Percentiles rank a stretch among this genome's conserved stretches.
phyloP scores from a whole-genome alignment of 176 grass and related monocot species.

The Rhynchospora pubera region DNA sequence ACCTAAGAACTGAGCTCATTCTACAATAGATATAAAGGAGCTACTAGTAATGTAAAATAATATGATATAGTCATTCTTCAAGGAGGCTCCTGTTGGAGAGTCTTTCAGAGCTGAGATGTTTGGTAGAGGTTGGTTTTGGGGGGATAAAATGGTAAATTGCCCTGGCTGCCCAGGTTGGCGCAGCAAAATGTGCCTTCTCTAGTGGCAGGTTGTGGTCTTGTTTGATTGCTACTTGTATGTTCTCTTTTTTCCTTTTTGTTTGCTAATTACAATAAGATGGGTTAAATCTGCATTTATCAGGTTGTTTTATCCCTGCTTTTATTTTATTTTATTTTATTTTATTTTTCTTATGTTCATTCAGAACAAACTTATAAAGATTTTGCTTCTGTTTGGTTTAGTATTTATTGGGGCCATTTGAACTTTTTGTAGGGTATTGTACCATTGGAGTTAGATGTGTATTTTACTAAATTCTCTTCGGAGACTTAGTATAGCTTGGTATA shows the following conservation, averaged over 20 bases:
- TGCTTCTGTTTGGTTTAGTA: neutral
- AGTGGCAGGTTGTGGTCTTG: constrained; percentile 73
- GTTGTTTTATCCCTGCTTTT: constrained; percentile 14
- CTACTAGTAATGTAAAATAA: constrained; percentile 78
- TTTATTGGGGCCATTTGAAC: neutral
- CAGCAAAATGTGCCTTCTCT: constrained; percentile 89
- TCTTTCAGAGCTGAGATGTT: constrained; percentile 23
- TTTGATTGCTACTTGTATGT: constrained; percentile 32
- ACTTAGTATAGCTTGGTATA: constrained; percentile 10
- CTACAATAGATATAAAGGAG: constrained; percentile 42
- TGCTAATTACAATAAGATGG: constrained; percentile 27
- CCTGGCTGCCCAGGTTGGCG: constrained; percentile 93
- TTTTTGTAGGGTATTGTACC: neutral
- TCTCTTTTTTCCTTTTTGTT: constrained; percentile 1
- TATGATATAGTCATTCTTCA: constrained; percentile 30
- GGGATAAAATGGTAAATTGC: constrained; percentile 37
- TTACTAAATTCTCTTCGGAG: neutral
- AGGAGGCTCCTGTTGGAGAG: constrained; percentile 21
- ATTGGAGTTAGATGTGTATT: neutral
- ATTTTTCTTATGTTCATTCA: neutral
- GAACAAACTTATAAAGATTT: constrained; percentile 2
- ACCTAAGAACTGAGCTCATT: constrained; percentile 8
- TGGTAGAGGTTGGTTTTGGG: constrained; percentile 25
- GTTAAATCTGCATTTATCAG: constrained; percentile 22
- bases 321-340: too few relatives aligned